These are phyloP conservation scores for Neopestalotiopsis sp. DNA, from an alignment of 2,329 filamentous ascomycete genomes.

Conservation along the genomic window DNA sequence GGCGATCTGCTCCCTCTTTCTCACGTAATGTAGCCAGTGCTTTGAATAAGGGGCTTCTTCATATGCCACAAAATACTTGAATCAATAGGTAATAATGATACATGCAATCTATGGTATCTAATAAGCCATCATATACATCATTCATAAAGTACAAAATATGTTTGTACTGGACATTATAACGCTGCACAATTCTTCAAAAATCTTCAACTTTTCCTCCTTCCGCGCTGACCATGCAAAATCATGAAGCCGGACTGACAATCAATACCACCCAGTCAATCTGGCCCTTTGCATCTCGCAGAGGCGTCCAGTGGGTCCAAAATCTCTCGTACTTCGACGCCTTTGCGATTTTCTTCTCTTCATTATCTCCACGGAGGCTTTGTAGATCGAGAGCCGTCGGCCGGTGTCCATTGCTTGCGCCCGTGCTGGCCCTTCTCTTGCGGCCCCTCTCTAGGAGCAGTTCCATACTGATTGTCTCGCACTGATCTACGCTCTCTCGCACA, in stretches of 20 bases:
- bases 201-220: background rate
- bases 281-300: constrained; percentile 38
- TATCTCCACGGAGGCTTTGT: constrained; percentile 8
- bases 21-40: no score
- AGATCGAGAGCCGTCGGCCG: constrained; percentile 3
- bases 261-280: constrained; percentile 39
- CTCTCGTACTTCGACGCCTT: constrained; percentile 25
- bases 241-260: constrained; percentile 27
- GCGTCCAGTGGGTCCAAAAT: constrained; percentile 40
- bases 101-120: constrained; percentile 9
- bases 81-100: background rate
- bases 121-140: constrained; percentile 7
- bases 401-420: background rate
- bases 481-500: constrained; percentile 42
- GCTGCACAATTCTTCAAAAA: background rate
- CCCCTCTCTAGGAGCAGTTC: constrained; percentile 28
- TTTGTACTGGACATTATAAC: constrained; percentile 4
- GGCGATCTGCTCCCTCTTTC: no score
- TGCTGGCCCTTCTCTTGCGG: constrained; percentile 13
- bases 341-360: constrained; percentile 24
- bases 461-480: constrained; percentile 31
- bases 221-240: background rate
- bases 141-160: constrained; percentile 7
- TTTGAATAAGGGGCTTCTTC: no score
- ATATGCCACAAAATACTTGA: background rate